These are phyloP conservation scores for Alternaria brassicicola DNA, from an alignment of 2,329 filamentous ascomycete genomes.

Conservation along the genomic window DNA sequence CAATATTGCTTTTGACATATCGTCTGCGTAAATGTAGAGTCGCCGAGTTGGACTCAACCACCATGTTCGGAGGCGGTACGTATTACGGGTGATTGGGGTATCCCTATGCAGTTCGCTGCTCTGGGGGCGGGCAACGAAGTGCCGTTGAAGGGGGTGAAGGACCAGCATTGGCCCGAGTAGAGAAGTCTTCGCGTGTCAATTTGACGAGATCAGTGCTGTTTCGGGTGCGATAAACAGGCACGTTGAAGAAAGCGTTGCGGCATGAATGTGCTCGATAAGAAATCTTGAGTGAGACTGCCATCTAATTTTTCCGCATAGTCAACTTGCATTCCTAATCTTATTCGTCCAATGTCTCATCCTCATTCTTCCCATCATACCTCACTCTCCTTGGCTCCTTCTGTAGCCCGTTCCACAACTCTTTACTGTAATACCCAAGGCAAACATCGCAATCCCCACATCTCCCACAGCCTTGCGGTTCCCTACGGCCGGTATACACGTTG, in stretches of 20 bases:
- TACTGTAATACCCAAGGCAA: constrained; percentile 5
- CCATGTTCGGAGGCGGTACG: constrained; percentile 24
- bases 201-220: neutral
- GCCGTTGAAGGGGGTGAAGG: constrained; percentile 15
- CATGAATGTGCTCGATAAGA: neutral
- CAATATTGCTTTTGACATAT: constrained; percentile 22
- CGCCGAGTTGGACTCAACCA: constrained; percentile 27
- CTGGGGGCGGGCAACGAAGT: neutral
- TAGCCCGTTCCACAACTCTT: constrained; percentile 11
- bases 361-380: neutral
- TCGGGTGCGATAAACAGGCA: neutral
- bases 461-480: constrained; percentile 10
- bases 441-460: constrained; percentile 16
- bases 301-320: no score
- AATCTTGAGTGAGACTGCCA: neutral
- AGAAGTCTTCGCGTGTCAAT: constrained; percentile 21
- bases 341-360: neutral
- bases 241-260: neutral
- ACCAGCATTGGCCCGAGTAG: constrained; percentile 35
- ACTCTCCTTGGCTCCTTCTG: neutral
- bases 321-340: neutral
- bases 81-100: constrained; percentile 17
- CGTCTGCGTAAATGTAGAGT: constrained; percentile 23
- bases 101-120: neutral
- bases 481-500: constrained; percentile 10